Conservation (phyloP, 306 rosid species). For the Cucumis cinereus region DNA sequence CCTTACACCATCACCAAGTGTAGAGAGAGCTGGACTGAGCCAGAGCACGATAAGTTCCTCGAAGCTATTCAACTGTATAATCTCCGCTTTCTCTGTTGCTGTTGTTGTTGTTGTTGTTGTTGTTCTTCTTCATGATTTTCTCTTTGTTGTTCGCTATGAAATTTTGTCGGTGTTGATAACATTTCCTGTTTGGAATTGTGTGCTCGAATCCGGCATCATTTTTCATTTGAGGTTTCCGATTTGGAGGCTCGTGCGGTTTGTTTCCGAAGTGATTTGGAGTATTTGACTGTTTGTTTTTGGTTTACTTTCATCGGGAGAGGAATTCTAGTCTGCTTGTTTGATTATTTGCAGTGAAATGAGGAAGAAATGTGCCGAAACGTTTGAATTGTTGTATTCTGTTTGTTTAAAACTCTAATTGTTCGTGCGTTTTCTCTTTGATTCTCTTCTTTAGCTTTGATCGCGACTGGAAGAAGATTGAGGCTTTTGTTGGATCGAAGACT, state of each 20-base stretch:
- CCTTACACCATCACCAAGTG: constrained; percentile 94
- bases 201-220: not conserved
- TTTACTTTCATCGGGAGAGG: not conserved
- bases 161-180: not conserved
- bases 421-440: not conserved
- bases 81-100: not conserved
- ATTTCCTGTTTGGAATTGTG: not conserved
- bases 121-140: not conserved
- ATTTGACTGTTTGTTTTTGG: not conserved
- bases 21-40: constrained; percentile 93
- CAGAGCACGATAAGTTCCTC: constrained; percentile 88
- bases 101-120: too few species aligned
- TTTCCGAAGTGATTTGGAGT: not conserved
- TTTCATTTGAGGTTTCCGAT: not conserved
- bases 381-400: not conserved
- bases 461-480: constrained; percentile 98
- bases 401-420: not conserved
- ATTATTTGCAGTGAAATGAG: not conserved
- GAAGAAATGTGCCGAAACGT: not conserved
- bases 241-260: not conserved
- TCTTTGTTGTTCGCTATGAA: not conserved
- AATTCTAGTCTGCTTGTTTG: not conserved
- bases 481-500: constrained; percentile 91
- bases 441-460: constrained; percentile 67
- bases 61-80: constrained; percentile 87